Evolutionary conservation across 1,139 yeast genomes (phyloP).

Genomic region (Saccharomyces hybrid): DNA sequence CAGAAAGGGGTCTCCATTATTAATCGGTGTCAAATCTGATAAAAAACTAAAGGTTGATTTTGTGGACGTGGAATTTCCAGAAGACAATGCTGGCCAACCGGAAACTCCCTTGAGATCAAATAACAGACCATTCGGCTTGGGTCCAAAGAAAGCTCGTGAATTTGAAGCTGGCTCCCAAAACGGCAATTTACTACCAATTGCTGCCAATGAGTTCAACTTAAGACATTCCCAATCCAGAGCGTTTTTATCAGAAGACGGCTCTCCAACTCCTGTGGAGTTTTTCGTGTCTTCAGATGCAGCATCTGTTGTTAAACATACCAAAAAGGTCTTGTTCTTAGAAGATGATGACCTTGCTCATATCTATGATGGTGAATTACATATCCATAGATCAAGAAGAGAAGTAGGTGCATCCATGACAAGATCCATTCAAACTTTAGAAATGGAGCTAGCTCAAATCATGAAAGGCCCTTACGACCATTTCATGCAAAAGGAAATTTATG

Average conservation of each 20-base stretch:
- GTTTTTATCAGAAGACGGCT: conserved; percentile 81
- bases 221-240: conserved; percentile 92
- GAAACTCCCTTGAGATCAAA: conserved; percentile 27
- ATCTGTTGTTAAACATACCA: conserved; percentile 92
- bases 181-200: conserved; percentile 36
- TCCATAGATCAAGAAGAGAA: conserved; percentile 88
- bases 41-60: conserved; percentile 93
- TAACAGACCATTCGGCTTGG: background rate
- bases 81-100: conserved; percentile 36
- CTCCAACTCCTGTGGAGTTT: conserved; percentile 92
- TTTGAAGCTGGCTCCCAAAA: conserved; percentile 29
- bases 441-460: conserved; percentile 97
- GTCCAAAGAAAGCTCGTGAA: conserved; percentile 14
- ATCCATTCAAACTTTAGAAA: conserved; percentile 90
- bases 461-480: conserved; percentile 93
- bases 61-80: conserved; percentile 96
- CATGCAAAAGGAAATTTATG: conserved; percentile 98
- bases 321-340: conserved; percentile 90
- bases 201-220: conserved; percentile 43
- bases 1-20: conserved; percentile 94
- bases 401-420: conserved; percentile 90
- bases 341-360: conserved; percentile 99
- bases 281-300: conserved; percentile 96
- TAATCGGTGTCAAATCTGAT: conserved; percentile 95
- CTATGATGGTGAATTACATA: conserved; percentile 95